Evolutionary conservation across 805 yeast genomes (phyloP).

Genomic region (Yarrowia sp.): DNA sequence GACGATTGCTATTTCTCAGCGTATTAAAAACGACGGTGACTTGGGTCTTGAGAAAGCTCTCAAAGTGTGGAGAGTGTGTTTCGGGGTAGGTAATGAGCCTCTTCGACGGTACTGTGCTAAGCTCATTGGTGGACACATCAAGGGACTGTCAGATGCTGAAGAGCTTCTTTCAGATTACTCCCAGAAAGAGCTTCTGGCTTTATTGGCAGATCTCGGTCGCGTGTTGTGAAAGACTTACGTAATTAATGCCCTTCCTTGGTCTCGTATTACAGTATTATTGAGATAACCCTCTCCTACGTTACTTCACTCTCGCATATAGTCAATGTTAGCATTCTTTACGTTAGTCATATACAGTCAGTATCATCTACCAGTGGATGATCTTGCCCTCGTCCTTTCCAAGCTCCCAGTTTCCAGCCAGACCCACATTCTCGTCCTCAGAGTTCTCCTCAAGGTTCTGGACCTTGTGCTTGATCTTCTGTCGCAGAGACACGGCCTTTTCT

Average conservation of each 20-base stretch:
- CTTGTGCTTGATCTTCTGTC: slow-evolving; percentile 32
- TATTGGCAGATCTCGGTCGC: too few relatives aligned
- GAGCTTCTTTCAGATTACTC: too few relatives aligned
- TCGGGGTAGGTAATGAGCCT: too few relatives aligned
- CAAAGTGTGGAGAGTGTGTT: background rate
- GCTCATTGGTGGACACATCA: too few relatives aligned
- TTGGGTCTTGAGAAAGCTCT: background rate
- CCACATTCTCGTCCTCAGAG: slow-evolving; percentile 33
- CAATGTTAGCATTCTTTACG: slow-evolving; percentile 34
- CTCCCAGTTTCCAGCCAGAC: slow-evolving; percentile 37
- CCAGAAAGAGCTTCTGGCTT: too few relatives aligned
- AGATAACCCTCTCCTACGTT: too few relatives aligned
- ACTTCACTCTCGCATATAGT: background rate
- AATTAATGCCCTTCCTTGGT: too few relatives aligned
- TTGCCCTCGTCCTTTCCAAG: slow-evolving; percentile 35
- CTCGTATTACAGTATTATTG: too few relatives aligned
- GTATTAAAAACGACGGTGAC: background rate
- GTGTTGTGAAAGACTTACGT: too few relatives aligned
- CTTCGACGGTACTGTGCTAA: too few relatives aligned
- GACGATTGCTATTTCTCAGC: background rate
- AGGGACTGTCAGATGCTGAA: too few relatives aligned
- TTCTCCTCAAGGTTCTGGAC: slow-evolving; percentile 26
- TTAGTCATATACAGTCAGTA: slow-evolving; percentile 9
- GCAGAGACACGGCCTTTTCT: slow-evolving; percentile 17
- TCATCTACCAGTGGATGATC: slow-evolving; percentile 29